Percentiles rank a stretch among this genome's conserved stretches.
These are phyloP conservation scores for Chamaenerion angustifolium DNA, from an alignment of 345 rosid genomes.

Conservation along the genomic window DNA sequence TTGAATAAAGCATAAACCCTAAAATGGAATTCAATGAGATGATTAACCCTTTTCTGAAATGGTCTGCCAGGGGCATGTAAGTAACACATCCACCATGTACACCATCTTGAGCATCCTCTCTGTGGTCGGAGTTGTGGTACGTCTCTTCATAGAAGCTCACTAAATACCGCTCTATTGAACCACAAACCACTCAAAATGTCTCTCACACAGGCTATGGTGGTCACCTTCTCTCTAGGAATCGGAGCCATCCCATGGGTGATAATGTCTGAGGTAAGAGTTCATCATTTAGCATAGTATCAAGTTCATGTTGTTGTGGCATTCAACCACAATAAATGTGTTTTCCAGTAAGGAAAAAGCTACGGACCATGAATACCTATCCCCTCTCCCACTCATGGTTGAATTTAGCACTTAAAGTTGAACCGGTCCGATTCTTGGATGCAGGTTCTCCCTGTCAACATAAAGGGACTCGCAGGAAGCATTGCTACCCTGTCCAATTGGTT, in stretches of 20 bases:
- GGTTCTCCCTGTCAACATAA: conserved; percentile 57
- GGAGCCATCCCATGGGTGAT: conserved; percentile 96
- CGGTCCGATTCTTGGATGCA: conserved; percentile 14
- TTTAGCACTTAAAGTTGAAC: too few relatives aligned
- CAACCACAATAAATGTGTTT: too few relatives aligned
- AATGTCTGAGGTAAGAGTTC: conserved; percentile 76
- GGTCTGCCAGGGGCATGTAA: conserved; percentile 32
- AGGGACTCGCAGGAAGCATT: conserved; percentile 36
- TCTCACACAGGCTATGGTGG: conserved; percentile 48
- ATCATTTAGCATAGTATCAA: too few relatives aligned
- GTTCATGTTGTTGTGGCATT: too few relatives aligned
- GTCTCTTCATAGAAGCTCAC: conserved; percentile 1
- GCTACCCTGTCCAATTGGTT: conserved; percentile 36
- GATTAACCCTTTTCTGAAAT: not conserved
- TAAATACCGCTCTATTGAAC: too few relatives aligned
- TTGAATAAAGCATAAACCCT: too few relatives aligned
- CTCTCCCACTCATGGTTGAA: too few relatives aligned
- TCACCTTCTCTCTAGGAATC: conserved; percentile 72
- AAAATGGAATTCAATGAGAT: not conserved
- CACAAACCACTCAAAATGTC: too few relatives aligned
- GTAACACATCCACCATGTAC: conserved; percentile 30
- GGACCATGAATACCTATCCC: too few relatives aligned
- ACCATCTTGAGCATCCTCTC: conserved; percentile 51
- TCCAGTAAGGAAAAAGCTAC: too few relatives aligned
- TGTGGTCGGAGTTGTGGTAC: conserved; percentile 88